A percentile compares a stretch with the other conserved stretches of the same genome.
Conservation (phyloP, 148 eudicot species). For the Heliosperma pusillum region DNA sequence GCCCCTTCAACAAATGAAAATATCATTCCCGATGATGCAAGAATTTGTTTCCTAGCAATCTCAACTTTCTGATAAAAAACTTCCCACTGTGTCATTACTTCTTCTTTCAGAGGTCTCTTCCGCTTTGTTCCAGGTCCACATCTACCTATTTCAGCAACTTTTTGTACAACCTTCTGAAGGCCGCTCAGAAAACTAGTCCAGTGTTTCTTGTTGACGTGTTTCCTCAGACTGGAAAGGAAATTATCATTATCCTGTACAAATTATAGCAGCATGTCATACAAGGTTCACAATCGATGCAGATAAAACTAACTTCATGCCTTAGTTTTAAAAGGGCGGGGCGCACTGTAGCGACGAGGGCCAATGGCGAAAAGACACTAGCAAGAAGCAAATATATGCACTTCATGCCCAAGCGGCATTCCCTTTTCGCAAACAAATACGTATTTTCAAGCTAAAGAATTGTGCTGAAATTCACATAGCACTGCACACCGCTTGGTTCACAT, state of each 20-base stretch:
- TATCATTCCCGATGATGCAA: constrained; percentile 73
- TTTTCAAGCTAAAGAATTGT: no score
- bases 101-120: constrained; percentile 53
- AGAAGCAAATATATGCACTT: no score
- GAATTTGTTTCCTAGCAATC: constrained; percentile 54
- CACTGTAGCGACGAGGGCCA: no score
- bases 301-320: not conserved
- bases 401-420: no score
- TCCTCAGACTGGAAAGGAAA: constrained; percentile 40
- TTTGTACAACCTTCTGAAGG: constrained; percentile 42
- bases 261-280: constrained; percentile 15
- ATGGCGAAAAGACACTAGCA: no score
- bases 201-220: constrained; percentile 43
- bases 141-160: constrained; percentile 35
- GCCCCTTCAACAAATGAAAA: constrained; percentile 98
- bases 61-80: constrained; percentile 55
- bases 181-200: constrained; percentile 61
- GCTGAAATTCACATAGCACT: no score
- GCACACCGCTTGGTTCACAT: no score
- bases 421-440: no score
- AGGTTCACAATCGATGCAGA: constrained; percentile 3
- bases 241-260: constrained; percentile 45
- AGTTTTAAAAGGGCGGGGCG: no score
- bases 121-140: constrained; percentile 55
- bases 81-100: constrained; percentile 52